Percentiles rank a stretch among this genome's conserved stretches.
Conservation (phyloP, 441 rosid species). For the Manihot esculenta region DNA sequence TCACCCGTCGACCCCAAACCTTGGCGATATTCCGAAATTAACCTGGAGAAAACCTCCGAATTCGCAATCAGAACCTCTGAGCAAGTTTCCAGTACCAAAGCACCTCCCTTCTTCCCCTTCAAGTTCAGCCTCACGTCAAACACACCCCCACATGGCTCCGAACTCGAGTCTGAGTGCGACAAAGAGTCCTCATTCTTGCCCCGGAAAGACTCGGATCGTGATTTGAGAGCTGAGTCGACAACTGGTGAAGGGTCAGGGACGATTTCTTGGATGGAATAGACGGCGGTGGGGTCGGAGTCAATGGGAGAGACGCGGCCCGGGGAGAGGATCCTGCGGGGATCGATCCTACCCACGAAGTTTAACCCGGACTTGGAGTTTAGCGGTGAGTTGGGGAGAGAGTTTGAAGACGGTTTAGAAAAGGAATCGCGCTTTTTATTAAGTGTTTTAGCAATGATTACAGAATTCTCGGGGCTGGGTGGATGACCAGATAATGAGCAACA, state of each 20-base stretch:
- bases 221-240: conserved; percentile 30
- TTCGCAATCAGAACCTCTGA: conserved; percentile 57
- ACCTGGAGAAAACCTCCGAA: conserved; percentile 55
- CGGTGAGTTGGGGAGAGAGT: conserved; percentile 54
- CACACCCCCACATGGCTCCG: conserved; percentile 20
- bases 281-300: conserved; percentile 51
- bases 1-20: conserved; percentile 21
- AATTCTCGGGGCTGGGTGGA: conserved; percentile 73
- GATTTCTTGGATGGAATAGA: conserved; percentile 25
- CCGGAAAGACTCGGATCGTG: conserved; percentile 47
- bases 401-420: conserved; percentile 34
- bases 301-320: conserved; percentile 94
- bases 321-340: conserved; percentile 54
- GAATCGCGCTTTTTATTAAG: conserved; percentile 35
- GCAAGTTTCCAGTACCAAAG: conserved; percentile 64
- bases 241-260: conserved; percentile 25
- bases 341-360: conserved; percentile 39
- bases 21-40: conserved; percentile 38
- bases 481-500: conserved; percentile 73
- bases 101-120: conserved; percentile 65
- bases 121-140: conserved; percentile 68
- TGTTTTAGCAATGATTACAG: conserved; percentile 29
- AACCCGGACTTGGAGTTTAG: conserved; percentile 66
- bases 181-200: conserved; percentile 27
- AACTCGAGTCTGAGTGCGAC: conserved; percentile 19